phyloP scores from a whole-genome alignment of 106 monocot genomes.

The Dendrobium nobile region DNA sequence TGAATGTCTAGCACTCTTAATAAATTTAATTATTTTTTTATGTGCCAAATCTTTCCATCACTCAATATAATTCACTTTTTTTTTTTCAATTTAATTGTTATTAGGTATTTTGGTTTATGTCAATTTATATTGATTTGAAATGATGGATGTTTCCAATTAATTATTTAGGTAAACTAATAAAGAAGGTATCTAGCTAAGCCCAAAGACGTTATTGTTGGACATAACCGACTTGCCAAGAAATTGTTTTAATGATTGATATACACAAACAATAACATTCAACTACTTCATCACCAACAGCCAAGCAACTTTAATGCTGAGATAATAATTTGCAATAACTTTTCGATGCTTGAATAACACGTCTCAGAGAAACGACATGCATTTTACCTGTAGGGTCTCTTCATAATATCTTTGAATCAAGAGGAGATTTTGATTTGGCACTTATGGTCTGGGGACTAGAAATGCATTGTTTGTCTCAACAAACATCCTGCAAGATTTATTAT shows the following conservation, averaged over 20 bases:
- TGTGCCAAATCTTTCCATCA: no score
- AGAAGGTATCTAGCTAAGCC: conserved; percentile 5
- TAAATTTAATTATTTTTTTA: no score
- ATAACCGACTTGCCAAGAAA: conserved; percentile 13
- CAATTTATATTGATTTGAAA: no score
- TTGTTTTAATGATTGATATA: neutral
- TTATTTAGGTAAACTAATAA: no score
- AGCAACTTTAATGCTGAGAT: conserved; percentile 6
- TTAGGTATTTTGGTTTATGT: no score
- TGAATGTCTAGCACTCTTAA: no score
- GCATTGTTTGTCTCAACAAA: conserved; percentile 21
- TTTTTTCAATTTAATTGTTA: no score
- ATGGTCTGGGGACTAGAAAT: conserved; percentile 15
- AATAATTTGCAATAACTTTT: conserved; percentile 34
- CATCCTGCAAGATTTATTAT: conserved; percentile 3
- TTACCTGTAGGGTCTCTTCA: conserved; percentile 20
- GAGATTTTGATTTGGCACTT: neutral
- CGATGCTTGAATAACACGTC: conserved; percentile 7
- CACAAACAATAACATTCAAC: neutral
- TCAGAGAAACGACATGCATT: conserved; percentile 14
- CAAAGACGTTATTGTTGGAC: neutral
- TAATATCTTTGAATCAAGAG: neutral
- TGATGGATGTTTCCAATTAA: no score
- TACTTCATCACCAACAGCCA: neutral
- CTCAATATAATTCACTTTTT: no score